Percentiles rank a stretch among this genome's conserved stretches.
phyloP scores from a whole-genome alignment of 2,329 filamentous ascomycete species.

The Aspergillus calidoustus region DNA sequence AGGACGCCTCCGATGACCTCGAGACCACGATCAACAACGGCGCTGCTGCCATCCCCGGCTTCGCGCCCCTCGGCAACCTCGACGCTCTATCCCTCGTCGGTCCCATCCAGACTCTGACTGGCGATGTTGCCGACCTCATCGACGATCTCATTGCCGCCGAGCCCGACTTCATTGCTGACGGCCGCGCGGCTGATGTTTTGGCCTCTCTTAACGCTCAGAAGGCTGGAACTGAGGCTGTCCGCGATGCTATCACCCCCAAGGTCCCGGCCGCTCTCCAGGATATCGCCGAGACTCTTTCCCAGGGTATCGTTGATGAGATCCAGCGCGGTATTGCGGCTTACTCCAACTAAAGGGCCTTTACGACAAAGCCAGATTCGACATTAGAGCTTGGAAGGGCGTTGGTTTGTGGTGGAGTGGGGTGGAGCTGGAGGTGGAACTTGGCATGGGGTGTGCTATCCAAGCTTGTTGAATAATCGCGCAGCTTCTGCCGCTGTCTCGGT shows the following conservation, averaged over 20 bases:
- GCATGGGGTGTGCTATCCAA: not conserved
- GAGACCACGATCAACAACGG: conserved; percentile 17
- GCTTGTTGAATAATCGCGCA: not conserved
- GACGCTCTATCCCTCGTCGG: conserved; percentile 17
- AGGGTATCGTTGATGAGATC: conserved; percentile 15
- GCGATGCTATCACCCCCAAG: conserved; percentile 17
- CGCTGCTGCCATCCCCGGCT: conserved; percentile 3
- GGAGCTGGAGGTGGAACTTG: not conserved
- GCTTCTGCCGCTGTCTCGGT: not conserved
- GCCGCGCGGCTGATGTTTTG: conserved; percentile 5
- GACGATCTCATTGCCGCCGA: conserved; percentile 18
- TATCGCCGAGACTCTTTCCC: conserved; percentile 6
- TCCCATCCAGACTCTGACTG: conserved; percentile 17
- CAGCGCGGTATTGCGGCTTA: conserved; percentile 19
- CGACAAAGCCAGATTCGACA: not conserved
- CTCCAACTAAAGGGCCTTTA: not conserved
- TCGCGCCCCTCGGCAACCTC: conserved; percentile 6
- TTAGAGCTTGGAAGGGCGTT: not conserved
- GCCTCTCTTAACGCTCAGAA: conserved; percentile 14
- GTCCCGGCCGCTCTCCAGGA: conserved; percentile 13
- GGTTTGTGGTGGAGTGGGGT: not conserved
- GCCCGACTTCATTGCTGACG: conserved; percentile 11
- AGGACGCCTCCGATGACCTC: conserved; percentile 9
- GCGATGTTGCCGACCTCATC: conserved; percentile 10
- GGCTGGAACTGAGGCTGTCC: conserved; percentile 9